phyloP scores from a whole-genome alignment of 176 grass and related monocot species.

The Triticum urartu region DNA sequence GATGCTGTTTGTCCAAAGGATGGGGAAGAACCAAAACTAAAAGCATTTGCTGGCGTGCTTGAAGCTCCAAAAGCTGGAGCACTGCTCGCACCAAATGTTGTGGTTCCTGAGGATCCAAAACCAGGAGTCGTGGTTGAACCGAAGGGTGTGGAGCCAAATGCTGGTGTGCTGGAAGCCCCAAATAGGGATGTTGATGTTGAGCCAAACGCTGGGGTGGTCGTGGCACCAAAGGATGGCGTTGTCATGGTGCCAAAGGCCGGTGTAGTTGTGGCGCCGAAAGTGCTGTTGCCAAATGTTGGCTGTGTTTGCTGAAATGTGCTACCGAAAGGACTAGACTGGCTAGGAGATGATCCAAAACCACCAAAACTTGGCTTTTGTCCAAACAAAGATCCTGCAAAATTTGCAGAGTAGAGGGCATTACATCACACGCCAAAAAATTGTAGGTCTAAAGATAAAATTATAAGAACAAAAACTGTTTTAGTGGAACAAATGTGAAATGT shows the following conservation, averaged over 20 bases:
- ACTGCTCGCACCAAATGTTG: constrained; percentile 61
- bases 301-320: constrained; percentile 82
- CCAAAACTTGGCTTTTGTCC: constrained; percentile 94
- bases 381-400: constrained; percentile 77
- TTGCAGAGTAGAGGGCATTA: not conserved
- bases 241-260: constrained; percentile 54
- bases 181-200: constrained; percentile 66
- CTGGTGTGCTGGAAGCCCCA: constrained; percentile 51
- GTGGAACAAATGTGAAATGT: not conserved
- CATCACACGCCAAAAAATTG: not conserved
- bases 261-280: constrained; percentile 53
- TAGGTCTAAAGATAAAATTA: not conserved
- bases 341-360: constrained; percentile 75
- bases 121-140: constrained; percentile 52
- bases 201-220: constrained; percentile 64
- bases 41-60: constrained; percentile 49
- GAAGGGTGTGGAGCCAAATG: constrained; percentile 69
- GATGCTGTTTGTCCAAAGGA: constrained; percentile 65
- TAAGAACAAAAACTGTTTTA: not conserved
- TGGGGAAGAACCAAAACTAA: constrained; percentile 79
- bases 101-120: constrained; percentile 61
- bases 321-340: constrained; percentile 76
- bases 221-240: constrained; percentile 51
- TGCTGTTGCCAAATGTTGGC: constrained; percentile 68
- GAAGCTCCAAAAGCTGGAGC: constrained; percentile 64